Percentiles rank a stretch among this genome's conserved stretches.
Conservation (phyloP, 148 eudicot species). For the Rhododendron mucronatum region DNA sequence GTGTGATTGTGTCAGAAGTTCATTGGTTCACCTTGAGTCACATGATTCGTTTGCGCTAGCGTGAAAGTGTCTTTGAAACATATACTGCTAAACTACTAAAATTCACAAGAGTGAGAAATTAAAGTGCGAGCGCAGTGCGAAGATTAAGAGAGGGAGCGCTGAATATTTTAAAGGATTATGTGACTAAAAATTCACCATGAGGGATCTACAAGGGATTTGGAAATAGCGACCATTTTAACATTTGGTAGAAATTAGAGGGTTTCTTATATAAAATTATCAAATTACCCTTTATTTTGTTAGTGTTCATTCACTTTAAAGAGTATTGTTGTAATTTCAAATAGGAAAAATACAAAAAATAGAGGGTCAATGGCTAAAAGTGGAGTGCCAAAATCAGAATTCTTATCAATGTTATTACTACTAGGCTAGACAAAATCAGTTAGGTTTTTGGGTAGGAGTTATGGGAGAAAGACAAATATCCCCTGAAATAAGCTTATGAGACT, state of each 20-base stretch:
- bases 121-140: too few relatives aligned
- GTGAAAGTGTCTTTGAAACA: too few relatives aligned
- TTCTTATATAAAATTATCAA: neutral
- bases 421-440: neutral
- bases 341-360: too few relatives aligned
- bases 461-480: neutral
- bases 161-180: too few relatives aligned
- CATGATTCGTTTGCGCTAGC: too few relatives aligned
- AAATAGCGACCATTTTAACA: neutral
- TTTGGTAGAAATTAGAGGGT: neutral
- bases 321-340: too few relatives aligned
- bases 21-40: neutral
- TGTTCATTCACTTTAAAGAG: too few relatives aligned
- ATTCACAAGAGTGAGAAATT: neutral
- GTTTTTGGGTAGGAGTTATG: neutral
- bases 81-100: too few relatives aligned
- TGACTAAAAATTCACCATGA: neutral
- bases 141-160: neutral
- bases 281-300: too few relatives aligned
- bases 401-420: neutral
- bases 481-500: neutral
- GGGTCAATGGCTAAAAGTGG: too few relatives aligned
- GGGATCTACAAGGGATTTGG: neutral
- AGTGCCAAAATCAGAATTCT: too few relatives aligned
- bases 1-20: neutral